Evolutionary conservation across 2,329 filamentous ascomycete species (phyloP), one percentile per base, ranked within the genome.

Genomic region (Ophiostoma perfectum): DNA sequence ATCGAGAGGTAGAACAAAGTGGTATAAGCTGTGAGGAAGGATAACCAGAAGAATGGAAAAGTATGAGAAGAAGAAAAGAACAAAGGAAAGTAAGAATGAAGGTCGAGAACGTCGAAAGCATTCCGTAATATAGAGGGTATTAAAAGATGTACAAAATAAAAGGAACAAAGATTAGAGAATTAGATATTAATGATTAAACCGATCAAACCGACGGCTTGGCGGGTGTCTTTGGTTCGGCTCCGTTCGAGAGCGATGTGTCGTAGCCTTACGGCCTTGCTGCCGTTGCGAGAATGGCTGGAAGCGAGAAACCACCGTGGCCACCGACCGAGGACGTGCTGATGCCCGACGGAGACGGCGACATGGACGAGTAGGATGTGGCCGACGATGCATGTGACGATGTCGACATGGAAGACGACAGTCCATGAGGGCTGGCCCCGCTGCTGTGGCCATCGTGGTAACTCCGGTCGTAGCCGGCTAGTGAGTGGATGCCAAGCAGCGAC

Each of bases 261-360:
- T 27, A 27, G 27, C 27, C 55, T 60, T 27, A 27, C 45, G 27
- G 52, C 38, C 39, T 16, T 9, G 5, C 41, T 18, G 68, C n/a
- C 14, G 68, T 67, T 38, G 65, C 38, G 18, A 67, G 68, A 63
- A 69, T 69, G 11, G 68, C 67, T 12, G 68, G 65, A 11, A 69
- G 42, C 4, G 68, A 67, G 66, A 67, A 69, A 27, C 68, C 65
- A 44, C 68, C 68, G 4, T 64, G 41, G 4, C 41, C 41, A 16
- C 62, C 18, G 16, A 45, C n/a, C n/a, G 38, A 27, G 12, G 65
- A 47, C 12, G 39, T 11, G 41, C 52, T 49, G 52, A 44, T n/a
- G 52, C 62, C 62, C 5, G 68, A 49, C 18, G 63, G 44, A 2
- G 62, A 69, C 47, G 66, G 64, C 2, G 66, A 62, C 66, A 67